Evolutionary conservation across 805 yeast genomes (phyloP).

Genomic region (Torulaspora franciscae): DNA sequence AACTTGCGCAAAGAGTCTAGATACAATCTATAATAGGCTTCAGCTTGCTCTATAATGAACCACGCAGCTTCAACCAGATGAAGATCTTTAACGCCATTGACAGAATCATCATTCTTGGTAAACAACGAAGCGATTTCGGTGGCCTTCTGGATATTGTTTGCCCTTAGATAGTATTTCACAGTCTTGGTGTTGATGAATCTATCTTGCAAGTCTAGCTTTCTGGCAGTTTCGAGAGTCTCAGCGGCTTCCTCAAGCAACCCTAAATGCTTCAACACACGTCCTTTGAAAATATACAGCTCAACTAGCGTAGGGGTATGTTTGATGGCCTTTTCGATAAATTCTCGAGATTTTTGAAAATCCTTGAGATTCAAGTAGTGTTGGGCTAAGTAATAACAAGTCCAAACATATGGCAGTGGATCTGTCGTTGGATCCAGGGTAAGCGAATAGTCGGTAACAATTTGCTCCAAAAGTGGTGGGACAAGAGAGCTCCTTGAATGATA

Average conservation of each 20-base stretch:
- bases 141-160: conserved; percentile 69
- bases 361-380: conserved; percentile 65
- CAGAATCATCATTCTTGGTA: conserved; percentile 75
- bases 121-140: conserved; percentile 68
- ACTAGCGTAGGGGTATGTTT: conserved; percentile 77
- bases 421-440: conserved; percentile 28
- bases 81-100: conserved; percentile 81
- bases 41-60: conserved; percentile 82
- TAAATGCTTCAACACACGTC: conserved; percentile 68
- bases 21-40: conserved; percentile 65
- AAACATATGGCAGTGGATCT: conserved; percentile 41
- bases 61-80: conserved; percentile 89
- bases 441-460: conserved; percentile 50
- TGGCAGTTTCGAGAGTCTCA: conserved; percentile 60
- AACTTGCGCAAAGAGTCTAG: conserved; percentile 30
- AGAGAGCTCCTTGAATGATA: conserved; percentile 45
- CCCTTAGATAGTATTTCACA: conserved; percentile 75
- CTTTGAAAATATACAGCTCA: conserved; percentile 75
- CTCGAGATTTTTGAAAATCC: conserved; percentile 50
- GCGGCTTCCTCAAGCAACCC: conserved; percentile 64
- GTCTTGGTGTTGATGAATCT: conserved; percentile 86
- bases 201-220: conserved; percentile 79
- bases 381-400: conserved; percentile 73
- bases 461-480: conserved; percentile 42
- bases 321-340: conserved; percentile 57